Evolutionary conservation across 148 eudicot genomes (phyloP).

Genomic region (Drosera capensis): DNA sequence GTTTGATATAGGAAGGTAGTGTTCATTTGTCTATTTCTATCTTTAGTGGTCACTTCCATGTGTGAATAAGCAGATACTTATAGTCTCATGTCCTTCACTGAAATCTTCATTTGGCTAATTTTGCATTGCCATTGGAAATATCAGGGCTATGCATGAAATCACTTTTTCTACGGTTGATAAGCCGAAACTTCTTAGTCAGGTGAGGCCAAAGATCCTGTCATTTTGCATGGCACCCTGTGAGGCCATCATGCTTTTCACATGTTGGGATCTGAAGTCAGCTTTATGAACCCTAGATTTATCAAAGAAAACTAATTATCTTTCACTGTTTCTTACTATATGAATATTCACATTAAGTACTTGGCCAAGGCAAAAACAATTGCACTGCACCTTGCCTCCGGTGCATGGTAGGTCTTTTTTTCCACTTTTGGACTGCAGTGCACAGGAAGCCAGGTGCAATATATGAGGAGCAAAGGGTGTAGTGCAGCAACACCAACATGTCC

Average conservation of each 20-base stretch:
- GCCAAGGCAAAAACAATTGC: no score
- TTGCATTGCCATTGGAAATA: slow-evolving; percentile 5
- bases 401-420: no score
- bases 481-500: no score
- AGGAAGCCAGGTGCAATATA: no score
- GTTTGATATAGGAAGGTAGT: slow-evolving; percentile 4
- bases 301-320: no score
- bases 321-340: no score
- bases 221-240: not conserved
- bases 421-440: no score
- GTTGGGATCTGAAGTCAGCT: not conserved
- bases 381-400: no score
- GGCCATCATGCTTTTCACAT: not conserved
- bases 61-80: not conserved
- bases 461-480: no score
- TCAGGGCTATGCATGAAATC: slow-evolving; percentile 67
- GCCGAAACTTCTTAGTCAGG: slow-evolving; percentile 77
- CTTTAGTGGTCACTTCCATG: not conserved
- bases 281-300: no score
- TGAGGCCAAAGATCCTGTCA: slow-evolving; percentile 11
- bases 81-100: not conserved
- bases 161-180: slow-evolving; percentile 75
- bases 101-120: not conserved
- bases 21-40: slow-evolving; percentile 2
- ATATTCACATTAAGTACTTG: no score